phyloP scores from a whole-genome alignment of 1,284 basidiomycete species.

The Cryptococcus sp. region DNA sequence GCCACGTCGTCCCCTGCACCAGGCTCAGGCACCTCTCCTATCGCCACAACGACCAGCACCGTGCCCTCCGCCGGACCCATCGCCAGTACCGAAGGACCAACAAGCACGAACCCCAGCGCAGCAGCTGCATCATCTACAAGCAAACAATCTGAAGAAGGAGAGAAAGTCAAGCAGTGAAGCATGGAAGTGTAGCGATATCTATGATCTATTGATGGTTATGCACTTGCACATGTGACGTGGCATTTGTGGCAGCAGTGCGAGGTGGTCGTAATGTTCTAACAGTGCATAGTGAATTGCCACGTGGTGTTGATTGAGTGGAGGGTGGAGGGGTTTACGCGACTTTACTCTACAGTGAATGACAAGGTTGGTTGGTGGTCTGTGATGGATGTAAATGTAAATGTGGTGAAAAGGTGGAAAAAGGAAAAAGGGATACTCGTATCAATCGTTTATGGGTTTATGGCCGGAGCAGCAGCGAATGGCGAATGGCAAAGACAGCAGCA shows the following conservation, averaged over 20 bases:
- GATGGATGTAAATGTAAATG: too few relatives aligned
- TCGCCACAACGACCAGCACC: conserved; percentile 9
- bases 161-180: conserved; percentile 11
- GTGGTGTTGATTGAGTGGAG: too few relatives aligned
- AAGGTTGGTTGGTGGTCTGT: neutral
- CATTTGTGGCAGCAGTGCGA: neutral
- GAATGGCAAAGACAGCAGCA: neutral
- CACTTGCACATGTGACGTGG: conserved; percentile 1
- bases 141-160: neutral
- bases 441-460: too few relatives aligned
- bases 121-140: neutral
- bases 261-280: neutral
- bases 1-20: conserved; percentile 56
- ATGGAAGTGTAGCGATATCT: neutral
- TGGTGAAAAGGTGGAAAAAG: neutral
- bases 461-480: neutral
- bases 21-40: conserved; percentile 1
- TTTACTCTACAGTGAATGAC: neutral
- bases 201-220: neutral
- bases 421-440: neutral
- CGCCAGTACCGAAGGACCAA: conserved; percentile 5
- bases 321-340: too few relatives aligned
- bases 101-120: neutral
- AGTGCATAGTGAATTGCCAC: too few relatives aligned
- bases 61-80: conserved; percentile 11